phyloP scores from a whole-genome alignment of 345 rosid species.

The Passiflora organensis region DNA sequence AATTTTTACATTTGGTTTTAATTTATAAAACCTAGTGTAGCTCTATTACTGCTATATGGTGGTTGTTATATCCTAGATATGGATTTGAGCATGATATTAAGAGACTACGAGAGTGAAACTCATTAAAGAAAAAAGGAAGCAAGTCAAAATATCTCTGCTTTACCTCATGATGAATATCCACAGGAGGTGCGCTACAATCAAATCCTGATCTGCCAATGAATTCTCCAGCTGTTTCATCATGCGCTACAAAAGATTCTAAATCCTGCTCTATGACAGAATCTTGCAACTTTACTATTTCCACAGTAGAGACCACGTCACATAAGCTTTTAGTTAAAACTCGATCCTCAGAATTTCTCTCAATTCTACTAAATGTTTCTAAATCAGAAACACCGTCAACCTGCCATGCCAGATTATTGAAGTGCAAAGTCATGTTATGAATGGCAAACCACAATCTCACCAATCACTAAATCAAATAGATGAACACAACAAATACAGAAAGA shows the following conservation, averaged over 20 bases:
- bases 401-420: constrained; percentile 21
- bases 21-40: too few relatives aligned
- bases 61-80: too few relatives aligned
- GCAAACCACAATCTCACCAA: constrained; percentile 14
- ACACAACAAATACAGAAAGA: background rate
- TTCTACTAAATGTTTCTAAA: constrained; percentile 34
- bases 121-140: background rate
- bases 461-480: constrained; percentile 1
- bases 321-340: constrained; percentile 27
- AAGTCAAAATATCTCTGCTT: background rate
- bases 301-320: constrained; percentile 12
- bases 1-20: too few relatives aligned
- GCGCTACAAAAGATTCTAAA: constrained; percentile 19
- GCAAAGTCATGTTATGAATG: constrained; percentile 4
- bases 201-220: constrained; percentile 24
- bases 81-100: too few relatives aligned
- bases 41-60: too few relatives aligned
- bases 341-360: constrained; percentile 31
- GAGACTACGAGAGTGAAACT: background rate
- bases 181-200: constrained; percentile 17
- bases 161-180: constrained; percentile 32
- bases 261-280: constrained; percentile 13
- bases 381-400: constrained; percentile 69
- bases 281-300: constrained; percentile 10
- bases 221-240: constrained; percentile 24